These are phyloP conservation scores for Tetradesmus lagerheimii DNA, from an alignment of 139 green algal genomes.

Conservation along the genomic window DNA sequence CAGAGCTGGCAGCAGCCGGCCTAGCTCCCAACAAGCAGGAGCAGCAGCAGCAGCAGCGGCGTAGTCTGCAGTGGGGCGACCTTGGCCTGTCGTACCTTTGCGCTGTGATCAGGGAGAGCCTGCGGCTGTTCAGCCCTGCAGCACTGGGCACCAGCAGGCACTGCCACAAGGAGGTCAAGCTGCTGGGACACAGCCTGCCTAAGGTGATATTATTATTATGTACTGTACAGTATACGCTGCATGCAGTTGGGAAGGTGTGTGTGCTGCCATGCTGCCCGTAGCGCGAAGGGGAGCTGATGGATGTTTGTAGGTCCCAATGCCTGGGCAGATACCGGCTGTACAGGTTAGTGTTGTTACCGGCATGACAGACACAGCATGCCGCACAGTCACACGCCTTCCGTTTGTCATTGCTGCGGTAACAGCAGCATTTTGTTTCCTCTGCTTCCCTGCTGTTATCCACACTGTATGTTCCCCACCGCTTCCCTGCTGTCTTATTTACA, in stretches of 20 bases:
- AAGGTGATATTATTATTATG: neutral
- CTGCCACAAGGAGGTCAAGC: neutral
- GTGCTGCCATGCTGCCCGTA: too few relatives aligned
- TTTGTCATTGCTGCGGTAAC: too few relatives aligned
- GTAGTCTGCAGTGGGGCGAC: neutral
- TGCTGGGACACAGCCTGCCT: neutral
- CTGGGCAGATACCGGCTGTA: too few relatives aligned
- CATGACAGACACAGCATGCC: too few relatives aligned
- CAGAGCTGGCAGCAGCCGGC: slow-evolving; percentile 20
- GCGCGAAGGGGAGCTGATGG: too few relatives aligned
- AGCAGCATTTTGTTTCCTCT: too few relatives aligned
- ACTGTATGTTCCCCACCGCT: too few relatives aligned
- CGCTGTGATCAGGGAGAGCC: slow-evolving; percentile 19
- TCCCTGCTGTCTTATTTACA: neutral
- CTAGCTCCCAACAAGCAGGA: neutral
- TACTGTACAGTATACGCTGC: too few relatives aligned
- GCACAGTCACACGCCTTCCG: too few relatives aligned
- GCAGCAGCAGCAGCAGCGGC: neutral
- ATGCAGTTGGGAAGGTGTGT: too few relatives aligned
- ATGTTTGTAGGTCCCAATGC: too few relatives aligned
- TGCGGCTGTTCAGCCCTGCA: slow-evolving; percentile 3
- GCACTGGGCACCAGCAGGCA: neutral
- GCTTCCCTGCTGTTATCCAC: neutral
- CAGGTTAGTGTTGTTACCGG: too few relatives aligned
- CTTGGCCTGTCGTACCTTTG: neutral